Base-by-base conservation (phyloP, 1,284 basidiomycete genomes). In the Schizophyllum amplum region DNA sequence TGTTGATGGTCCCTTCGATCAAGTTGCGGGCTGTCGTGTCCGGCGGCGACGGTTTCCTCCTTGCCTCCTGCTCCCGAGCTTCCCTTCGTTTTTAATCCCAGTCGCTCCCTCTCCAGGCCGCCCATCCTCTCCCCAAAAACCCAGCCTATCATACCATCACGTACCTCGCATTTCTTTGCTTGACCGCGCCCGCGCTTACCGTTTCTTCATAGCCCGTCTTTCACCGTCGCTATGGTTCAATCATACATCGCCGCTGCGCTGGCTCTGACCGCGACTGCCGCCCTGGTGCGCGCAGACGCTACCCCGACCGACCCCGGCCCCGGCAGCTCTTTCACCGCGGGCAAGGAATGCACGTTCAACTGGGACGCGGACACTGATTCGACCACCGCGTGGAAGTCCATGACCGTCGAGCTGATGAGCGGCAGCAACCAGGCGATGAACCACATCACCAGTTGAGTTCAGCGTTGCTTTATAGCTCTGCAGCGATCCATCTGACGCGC, bases 321-420 rank as follows among this genome's bases (percentile, higher is more conserved):
- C 2, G 79, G 78, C 48, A 72, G 75, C 52, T 66, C 76, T n/a
- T 87, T 77, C 72, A 75, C 78, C 47, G 71, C 78, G 56, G 87
- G 87, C 20, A 54, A 68, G 4, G 64, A 70, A 2, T 90, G 88
- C 64, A 59, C 65, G 7, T 73, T 84, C 51, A 64, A 66, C 3
- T 91, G 87, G 87, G 65, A 66, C 0, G 71, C 70, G 4, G 87
- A 90, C 64, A 60, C 71, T 3, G 61, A 55, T 20, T 71, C 69
- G 1, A 75, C 78, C 1, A 80, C 81, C 17, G 61, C 63, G 5
- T 90, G 89, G 88, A 82, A 76, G 65, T 68, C 69, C 56, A 87
- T 84, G 81, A 71, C 75, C 57, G 86, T 92, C 57, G 75, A 90
- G 69, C 79, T 94, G 62, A 92, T 90, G 87, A 86, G 86, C 0